These are phyloP conservation scores for Kickxella alabastrina DNA, from an alignment of 192 early-diverging fungal genomes.

Conservation along the genomic window DNA sequence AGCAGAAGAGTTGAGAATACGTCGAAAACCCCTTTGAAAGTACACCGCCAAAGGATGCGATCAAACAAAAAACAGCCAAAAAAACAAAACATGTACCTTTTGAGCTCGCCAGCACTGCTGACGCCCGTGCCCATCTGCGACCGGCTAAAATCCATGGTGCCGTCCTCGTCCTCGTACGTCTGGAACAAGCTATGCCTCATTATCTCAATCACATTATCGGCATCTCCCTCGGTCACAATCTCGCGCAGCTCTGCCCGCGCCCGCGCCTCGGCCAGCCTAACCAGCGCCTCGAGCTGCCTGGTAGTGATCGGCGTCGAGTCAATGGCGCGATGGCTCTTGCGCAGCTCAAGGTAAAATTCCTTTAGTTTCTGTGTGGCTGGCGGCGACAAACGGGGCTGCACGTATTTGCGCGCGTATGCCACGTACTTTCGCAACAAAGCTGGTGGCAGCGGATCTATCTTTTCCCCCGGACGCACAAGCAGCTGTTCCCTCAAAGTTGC, in stretches of 20 bases:
- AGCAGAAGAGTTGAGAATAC: neutral
- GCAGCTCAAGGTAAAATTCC: conserved; percentile 69
- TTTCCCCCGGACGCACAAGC: conserved; percentile 52
- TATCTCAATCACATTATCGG: conserved; percentile 72
- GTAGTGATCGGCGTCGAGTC: conserved; percentile 78
- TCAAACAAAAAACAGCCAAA: neutral
- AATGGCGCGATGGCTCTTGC: conserved; percentile 57
- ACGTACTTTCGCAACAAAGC: conserved; percentile 77
- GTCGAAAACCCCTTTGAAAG: neutral
- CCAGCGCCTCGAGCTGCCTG: conserved; percentile 76
- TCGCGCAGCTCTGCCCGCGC: conserved; percentile 74
- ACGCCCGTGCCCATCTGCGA: conserved; percentile 60
- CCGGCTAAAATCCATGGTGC: conserved; percentile 56
- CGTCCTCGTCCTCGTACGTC: conserved; percentile 57
- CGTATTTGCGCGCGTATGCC: conserved; percentile 77
- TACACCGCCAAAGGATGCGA: too few relatives aligned
- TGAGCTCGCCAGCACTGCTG: conserved; percentile 55
- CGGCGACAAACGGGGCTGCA: conserved; percentile 62
- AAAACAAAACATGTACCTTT: conserved; percentile 45
- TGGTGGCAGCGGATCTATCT: conserved; percentile 61
- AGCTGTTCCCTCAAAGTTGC: conserved; percentile 25
- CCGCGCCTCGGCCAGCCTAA: conserved; percentile 71
- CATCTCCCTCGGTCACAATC: conserved; percentile 65
- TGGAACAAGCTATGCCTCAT: conserved; percentile 67
- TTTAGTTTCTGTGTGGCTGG: conserved; percentile 61